Percentiles rank a stretch among this genome's conserved stretches.
Evolutionary conservation across 257 asterid genomes (phyloP).

Genomic region (Solanum pinnatisectum): DNA sequence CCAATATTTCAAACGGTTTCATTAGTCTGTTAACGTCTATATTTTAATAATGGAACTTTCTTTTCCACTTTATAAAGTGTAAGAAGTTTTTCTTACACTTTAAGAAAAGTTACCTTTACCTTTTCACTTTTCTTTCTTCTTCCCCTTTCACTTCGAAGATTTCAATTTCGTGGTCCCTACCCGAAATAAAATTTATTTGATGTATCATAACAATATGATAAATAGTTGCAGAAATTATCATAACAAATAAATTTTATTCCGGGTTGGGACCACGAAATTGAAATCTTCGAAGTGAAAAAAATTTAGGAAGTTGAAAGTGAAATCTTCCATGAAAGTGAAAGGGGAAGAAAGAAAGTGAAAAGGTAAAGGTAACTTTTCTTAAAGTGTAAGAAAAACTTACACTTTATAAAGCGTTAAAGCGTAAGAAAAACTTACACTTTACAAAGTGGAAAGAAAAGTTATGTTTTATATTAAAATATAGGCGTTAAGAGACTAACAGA

Average conservation of each 20-base stretch:
- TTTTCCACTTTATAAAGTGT: neutral
- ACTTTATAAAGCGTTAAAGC: no score
- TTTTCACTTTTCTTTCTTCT: neutral
- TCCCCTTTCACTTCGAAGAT: neutral
- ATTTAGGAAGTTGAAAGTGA: no score
- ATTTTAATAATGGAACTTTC: no score
- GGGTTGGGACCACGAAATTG: neutral
- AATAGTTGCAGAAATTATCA: no score
- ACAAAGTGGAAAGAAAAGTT: neutral
- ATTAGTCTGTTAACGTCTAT: neutral
- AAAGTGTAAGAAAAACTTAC: neutral
- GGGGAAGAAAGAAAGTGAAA: neutral
- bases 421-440: no score
- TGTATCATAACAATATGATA: no score
- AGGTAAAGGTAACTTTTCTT: neutral
- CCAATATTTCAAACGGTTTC: neutral
- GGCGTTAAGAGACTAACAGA: neutral
- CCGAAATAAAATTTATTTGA: neutral
- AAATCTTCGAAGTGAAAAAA: neutral
- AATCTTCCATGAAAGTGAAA: neutral
- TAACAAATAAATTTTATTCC: no score
- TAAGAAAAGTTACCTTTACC: neutral
- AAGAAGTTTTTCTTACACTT: neutral
- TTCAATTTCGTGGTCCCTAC: neutral
- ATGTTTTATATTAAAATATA: no score